Base-by-base conservation (phyloP, 768 basidiomycete genomes). In the Trametes cingulata region DNA sequence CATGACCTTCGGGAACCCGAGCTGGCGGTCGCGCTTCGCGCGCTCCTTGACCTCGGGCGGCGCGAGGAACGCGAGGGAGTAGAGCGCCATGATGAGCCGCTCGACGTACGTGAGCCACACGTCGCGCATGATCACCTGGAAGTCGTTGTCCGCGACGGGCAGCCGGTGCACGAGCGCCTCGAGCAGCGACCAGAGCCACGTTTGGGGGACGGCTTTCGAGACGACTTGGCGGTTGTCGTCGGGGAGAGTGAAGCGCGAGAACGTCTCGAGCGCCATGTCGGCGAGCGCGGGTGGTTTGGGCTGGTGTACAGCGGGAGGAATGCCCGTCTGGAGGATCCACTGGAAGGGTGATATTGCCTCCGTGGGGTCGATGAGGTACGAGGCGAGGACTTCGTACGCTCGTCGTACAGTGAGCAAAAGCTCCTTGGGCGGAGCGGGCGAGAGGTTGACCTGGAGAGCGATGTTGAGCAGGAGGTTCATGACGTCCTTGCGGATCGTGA, bases 61-160 rank as follows among this genome's bases (percentile, higher is more conserved):
- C 3, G 93, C 85, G 55, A 95, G 77, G 78, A 94, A 98, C 22
- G 87, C 84, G 63, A 98, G 76, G 37, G 87, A 87, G 75, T 97
- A 98, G 41, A 97, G 81, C n/a, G 84, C 82, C 79, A 95, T 84
- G 46, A 90, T 78, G 52, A 80, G 76, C 65, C 90, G 90, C 77
- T 95, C 91, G 62, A 91, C 74, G 72, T 92, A 90, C 41, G 85
- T 84, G 45, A 95, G 72, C 86, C 91, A 93, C 20, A 75, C 68
- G 68, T 91, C 87, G 51, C 70, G 67, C 63, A 84, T 78, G 54
- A 76, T 73, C 62, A 89, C 73, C 68, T 85, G 75, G 71, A 92
- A 91, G 73, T 97, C 94, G 17, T 78, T 72, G 58, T 91, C 88
- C 24, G 82, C 73, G 47, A 97, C 73, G 6, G 96, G 96, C n/a